Conservation (phyloP, 1,139 yeast species). For the Lodderomyces parapsilosis region DNA sequence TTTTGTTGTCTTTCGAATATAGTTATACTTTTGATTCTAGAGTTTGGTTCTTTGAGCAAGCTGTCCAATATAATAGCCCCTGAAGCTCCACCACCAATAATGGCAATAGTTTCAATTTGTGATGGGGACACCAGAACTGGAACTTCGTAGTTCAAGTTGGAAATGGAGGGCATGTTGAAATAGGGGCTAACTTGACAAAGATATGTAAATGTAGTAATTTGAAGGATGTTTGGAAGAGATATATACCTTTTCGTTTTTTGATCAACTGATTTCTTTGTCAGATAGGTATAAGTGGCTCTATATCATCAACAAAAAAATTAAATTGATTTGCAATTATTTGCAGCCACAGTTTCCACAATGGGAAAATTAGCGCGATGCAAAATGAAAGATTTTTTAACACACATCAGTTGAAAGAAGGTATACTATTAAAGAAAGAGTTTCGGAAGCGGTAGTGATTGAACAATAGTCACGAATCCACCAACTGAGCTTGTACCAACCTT, state of each 20-base stretch:
- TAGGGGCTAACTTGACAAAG: too few relatives aligned
- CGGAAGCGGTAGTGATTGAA: too few relatives aligned
- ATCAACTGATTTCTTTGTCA: neutral
- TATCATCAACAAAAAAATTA: neutral
- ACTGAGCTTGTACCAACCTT: too few relatives aligned
- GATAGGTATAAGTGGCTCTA: neutral
- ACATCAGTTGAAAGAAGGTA: too few relatives aligned
- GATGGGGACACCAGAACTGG: slow-evolving; percentile 12
- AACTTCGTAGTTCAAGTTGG: slow-evolving; percentile 11
- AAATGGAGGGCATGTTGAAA: slow-evolving; percentile 13
- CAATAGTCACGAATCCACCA: too few relatives aligned
- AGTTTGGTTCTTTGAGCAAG: slow-evolving; percentile 28
- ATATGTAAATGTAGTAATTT: too few relatives aligned
- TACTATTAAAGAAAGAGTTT: too few relatives aligned
- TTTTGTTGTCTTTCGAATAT: slow-evolving; percentile 28
- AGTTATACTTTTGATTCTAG: slow-evolving; percentile 20
- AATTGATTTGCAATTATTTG: neutral
- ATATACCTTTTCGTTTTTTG: neutral
- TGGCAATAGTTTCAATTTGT: slow-evolving; percentile 34
- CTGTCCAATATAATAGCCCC: slow-evolving; percentile 46
- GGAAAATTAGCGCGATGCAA: neutral
- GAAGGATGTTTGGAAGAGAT: too few relatives aligned
- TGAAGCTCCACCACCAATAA: slow-evolving; percentile 55
- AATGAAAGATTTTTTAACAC: too few relatives aligned
- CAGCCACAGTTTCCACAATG: slow-evolving; percentile 2